phyloP scores from a whole-genome alignment of 345 rosid genomes.

The Theobroma cacao region DNA sequence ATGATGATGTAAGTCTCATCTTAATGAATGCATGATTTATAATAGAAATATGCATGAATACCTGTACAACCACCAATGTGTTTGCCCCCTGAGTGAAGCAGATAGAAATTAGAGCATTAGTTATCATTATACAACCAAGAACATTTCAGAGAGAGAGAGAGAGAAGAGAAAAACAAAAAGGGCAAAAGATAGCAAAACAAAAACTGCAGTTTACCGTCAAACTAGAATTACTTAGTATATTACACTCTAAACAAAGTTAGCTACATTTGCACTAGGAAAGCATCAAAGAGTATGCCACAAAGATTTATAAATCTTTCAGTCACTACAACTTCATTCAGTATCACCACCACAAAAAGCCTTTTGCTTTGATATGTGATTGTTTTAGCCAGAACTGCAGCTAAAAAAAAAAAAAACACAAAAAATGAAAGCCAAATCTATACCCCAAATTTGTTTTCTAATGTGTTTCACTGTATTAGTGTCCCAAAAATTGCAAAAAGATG shows the following conservation, averaged over 20 bases:
- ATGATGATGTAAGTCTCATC: not conserved
- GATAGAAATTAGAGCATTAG: conserved; percentile 4
- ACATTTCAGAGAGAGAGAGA: not conserved
- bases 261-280: too few relatives aligned
- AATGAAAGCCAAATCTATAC: not conserved
- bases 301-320: too few relatives aligned
- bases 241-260: not conserved
- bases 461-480: not conserved
- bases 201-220: not conserved
- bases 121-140: not conserved
- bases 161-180: not conserved
- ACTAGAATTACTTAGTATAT: not conserved
- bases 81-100: conserved; percentile 59
- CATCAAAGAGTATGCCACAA: not conserved
- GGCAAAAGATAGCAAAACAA: not conserved
- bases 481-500: not conserved
- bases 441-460: not conserved
- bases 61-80: conserved; percentile 98
- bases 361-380: not conserved
- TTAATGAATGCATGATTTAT: not conserved
- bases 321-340: not conserved
- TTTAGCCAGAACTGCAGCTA: not conserved
- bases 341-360: not conserved
- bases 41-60: conserved; percentile 21
- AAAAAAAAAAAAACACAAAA: not conserved